phyloP scores from a whole-genome alignment of 2,329 filamentous ascomycete species.

The Phaeophleospora eucalypticola region DNA sequence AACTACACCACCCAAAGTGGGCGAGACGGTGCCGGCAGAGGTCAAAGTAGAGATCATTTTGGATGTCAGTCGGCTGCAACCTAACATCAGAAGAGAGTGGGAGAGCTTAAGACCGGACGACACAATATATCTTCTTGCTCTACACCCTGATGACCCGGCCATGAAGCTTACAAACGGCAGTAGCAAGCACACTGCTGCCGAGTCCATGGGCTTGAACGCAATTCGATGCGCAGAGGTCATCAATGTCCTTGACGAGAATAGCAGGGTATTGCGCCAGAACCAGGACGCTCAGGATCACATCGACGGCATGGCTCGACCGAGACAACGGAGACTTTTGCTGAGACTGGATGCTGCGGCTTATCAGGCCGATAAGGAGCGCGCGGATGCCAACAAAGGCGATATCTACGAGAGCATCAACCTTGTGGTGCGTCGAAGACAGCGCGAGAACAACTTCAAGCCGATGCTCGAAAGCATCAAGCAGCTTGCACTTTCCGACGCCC shows the following conservation, averaged over 20 bases:
- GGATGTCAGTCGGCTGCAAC: constrained; percentile 74
- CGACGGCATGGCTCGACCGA: constrained; percentile 60
- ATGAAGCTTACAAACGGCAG: constrained; percentile 54
- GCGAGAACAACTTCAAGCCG: constrained; percentile 96
- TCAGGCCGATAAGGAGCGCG: constrained; percentile 66
- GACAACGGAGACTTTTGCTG: constrained; percentile 67
- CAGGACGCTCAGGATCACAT: constrained; percentile 48
- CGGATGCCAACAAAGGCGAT: constrained; percentile 65
- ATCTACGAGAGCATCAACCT: constrained; percentile 83
- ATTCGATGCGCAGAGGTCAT: constrained; percentile 82
- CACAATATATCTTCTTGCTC: constrained; percentile 78
- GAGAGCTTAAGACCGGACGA: constrained; percentile 82
- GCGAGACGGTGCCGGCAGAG: constrained; percentile 70
- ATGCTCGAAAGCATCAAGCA: constrained; percentile 87
- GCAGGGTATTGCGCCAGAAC: constrained; percentile 63
- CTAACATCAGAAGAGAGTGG: constrained; percentile 79
- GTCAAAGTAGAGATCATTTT: constrained; percentile 83
- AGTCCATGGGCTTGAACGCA: constrained; percentile 61
- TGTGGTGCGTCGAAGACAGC: constrained; percentile 72
- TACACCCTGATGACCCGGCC: constrained; percentile 58
- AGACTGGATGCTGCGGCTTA: constrained; percentile 77
- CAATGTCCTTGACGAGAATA: constrained; percentile 81
- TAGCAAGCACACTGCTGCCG: constrained; percentile 48
- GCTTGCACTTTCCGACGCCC: constrained; percentile 77
- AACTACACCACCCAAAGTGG: constrained; percentile 75